phyloP scores from a whole-genome alignment of 257 asterid species.

The Solanum piurae region DNA sequence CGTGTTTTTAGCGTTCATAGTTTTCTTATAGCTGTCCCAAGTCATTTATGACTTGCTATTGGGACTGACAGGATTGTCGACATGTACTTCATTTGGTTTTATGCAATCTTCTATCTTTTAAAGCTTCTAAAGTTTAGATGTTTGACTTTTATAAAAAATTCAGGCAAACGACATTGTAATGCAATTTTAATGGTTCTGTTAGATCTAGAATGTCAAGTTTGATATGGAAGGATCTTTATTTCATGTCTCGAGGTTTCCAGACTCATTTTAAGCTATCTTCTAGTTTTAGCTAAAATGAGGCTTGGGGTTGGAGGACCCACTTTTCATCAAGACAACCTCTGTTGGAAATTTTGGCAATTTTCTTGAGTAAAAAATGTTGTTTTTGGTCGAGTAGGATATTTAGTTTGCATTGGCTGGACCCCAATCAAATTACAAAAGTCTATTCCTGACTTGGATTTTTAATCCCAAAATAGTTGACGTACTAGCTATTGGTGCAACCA shows the following conservation, averaged over 20 bases:
- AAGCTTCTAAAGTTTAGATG: background rate
- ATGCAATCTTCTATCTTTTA: background rate
- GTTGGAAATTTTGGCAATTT: background rate
- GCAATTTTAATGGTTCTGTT: background rate
- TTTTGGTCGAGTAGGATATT: background rate
- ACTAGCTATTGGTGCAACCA: background rate
- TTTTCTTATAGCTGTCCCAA: background rate
- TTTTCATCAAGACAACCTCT: background rate
- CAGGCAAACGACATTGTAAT: background rate
- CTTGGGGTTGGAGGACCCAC: background rate
- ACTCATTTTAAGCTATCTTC: background rate
- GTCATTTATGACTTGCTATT: background rate
- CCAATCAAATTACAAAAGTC: background rate
- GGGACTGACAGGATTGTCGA: background rate
- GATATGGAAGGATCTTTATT: background rate
- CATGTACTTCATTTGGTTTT: background rate
- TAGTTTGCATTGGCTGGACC: background rate
- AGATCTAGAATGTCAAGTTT: background rate
- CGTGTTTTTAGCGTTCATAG: too few relatives aligned
- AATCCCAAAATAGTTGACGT: background rate
- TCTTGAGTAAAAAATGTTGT: background rate
- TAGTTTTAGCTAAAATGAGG: background rate
- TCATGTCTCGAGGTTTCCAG: background rate
- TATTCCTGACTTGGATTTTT: background rate
- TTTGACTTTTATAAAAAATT: background rate